Evolutionary conservation across 2,329 filamentous ascomycete species (phyloP).

Genomic region (Aspergillus intermedius): DNA sequence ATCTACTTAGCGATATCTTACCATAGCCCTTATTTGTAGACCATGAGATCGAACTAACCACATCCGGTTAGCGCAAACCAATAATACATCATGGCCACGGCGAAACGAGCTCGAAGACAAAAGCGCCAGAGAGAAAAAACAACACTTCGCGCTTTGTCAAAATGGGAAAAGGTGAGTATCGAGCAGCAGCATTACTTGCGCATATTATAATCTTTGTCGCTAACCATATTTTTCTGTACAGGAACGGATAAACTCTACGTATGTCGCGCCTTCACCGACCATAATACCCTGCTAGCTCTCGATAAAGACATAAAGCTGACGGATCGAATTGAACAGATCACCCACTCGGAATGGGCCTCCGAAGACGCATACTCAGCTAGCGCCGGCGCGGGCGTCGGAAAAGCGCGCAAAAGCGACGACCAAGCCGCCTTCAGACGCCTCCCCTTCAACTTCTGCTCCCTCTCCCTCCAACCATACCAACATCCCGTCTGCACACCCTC

Average conservation of each 20-base stretch:
- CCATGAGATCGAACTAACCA: not conserved
- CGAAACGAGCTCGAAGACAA: constrained; percentile 1
- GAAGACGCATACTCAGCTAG: constrained; percentile 81
- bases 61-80: constrained; percentile 3
- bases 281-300: not conserved
- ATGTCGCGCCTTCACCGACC: constrained; percentile 14
- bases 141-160: constrained; percentile 1
- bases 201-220: not conserved
- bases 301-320: not conserved
- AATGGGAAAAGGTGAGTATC: constrained; percentile 37
- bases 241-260: constrained; percentile 48
- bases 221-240: constrained; percentile 12
- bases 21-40: not conserved
- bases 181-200: constrained; percentile 1
- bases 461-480: constrained; percentile 89
- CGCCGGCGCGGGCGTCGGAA: constrained; percentile 60
- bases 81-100: constrained; percentile 6
- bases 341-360: constrained; percentile 95
- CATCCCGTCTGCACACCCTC: constrained; percentile 85
- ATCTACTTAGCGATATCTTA: too few relatives aligned
- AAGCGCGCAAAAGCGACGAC: constrained; percentile 43
- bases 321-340: constrained; percentile 55
- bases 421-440: constrained; percentile 74
- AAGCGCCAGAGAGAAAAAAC: not conserved
- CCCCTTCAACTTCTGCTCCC: constrained; percentile 96